These are phyloP conservation scores for Phytophthora chlamydospora DNA, from an alignment of 352 stramenopile species.

Conservation along the genomic window DNA sequence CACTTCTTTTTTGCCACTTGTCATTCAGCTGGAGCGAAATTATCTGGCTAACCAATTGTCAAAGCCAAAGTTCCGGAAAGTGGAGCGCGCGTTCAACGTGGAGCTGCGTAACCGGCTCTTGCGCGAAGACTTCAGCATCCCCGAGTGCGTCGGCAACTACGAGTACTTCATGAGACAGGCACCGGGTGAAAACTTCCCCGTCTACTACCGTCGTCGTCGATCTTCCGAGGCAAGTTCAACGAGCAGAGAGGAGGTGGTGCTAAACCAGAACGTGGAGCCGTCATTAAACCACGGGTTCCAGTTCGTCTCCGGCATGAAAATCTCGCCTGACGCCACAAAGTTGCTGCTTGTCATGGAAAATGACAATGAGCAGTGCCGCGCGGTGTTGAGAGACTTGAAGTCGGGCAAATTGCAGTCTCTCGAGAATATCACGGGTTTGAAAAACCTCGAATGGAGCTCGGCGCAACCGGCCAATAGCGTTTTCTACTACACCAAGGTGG, in stretches of 20 bases:
- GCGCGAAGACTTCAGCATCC: slow-evolving; percentile 71
- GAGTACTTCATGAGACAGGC: slow-evolving; percentile 79
- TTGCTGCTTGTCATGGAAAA: slow-evolving; percentile 78
- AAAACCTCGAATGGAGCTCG: slow-evolving; percentile 78
- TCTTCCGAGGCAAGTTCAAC: slow-evolving; percentile 18
- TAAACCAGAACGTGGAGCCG: slow-evolving; percentile 77
- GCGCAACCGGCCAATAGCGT: slow-evolving; percentile 11
- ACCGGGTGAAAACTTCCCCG: slow-evolving; percentile 71
- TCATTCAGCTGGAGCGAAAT: slow-evolving; percentile 47
- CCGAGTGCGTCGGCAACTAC: slow-evolving; percentile 74
- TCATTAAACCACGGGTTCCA: slow-evolving; percentile 68
- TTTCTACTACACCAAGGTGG: slow-evolving; percentile 85
- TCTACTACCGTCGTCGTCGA: slow-evolving; percentile 72
- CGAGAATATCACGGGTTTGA: slow-evolving; percentile 45
- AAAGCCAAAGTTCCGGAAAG: slow-evolving; percentile 60
- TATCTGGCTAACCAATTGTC: slow-evolving; percentile 59
- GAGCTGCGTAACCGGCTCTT: slow-evolving; percentile 71
- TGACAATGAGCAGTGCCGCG: slow-evolving; percentile 65
- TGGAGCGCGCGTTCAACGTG: slow-evolving; percentile 68
- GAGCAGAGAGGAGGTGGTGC: slow-evolving; percentile 59
- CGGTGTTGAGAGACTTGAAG: slow-evolving; percentile 50
- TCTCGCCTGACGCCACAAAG: slow-evolving; percentile 64
- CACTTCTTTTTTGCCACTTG: slow-evolving; percentile 1
- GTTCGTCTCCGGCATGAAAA: slow-evolving; percentile 78
- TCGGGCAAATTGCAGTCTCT: slow-evolving; percentile 41